Percentiles rank a stretch among this genome's conserved stretches.
Conservation (phyloP, 257 asterid species). For the Solanum tarapatanum region DNA sequence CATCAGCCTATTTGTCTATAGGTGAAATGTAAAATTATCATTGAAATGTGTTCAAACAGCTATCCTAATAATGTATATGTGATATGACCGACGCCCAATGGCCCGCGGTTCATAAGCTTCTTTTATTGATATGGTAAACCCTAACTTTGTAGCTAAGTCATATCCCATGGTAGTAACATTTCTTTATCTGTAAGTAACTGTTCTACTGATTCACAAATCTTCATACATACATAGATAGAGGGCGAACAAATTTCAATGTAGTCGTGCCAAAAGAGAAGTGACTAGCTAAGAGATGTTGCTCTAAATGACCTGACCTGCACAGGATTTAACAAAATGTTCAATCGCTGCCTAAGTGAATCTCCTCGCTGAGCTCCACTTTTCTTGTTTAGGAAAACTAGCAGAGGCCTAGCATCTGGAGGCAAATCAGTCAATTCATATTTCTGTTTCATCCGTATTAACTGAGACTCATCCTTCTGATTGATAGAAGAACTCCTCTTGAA, state of each 20-base stretch:
- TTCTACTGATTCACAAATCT: background rate
- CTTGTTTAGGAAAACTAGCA: conserved; percentile 77
- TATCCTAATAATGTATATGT: background rate
- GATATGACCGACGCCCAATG: background rate
- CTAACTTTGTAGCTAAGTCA: background rate
- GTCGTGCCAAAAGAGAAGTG: background rate
- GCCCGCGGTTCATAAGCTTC: background rate
- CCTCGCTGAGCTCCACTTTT: conserved; percentile 99
- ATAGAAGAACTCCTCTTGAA: conserved; percentile 53
- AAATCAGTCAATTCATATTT: conserved; percentile 78
- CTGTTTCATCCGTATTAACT: conserved; percentile 27
- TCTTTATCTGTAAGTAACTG: background rate
- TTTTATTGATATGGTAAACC: background rate
- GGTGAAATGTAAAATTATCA: background rate
- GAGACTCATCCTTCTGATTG: conserved; percentile 58
- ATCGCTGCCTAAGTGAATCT: conserved; percentile 63
- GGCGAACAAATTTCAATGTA: background rate
- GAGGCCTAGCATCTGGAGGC: conserved; percentile 87
- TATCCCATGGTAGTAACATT: background rate
- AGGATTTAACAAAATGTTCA: conserved; percentile 82
- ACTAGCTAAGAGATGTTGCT: background rate
- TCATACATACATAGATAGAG: background rate
- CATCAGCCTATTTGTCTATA: background rate
- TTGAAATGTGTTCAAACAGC: background rate
- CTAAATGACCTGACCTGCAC: conserved; percentile 62